Percentiles rank a stretch among this genome's conserved stretches.
phyloP scores from a whole-genome alignment of 179 eudicot species.

The Beta corolliflora region DNA sequence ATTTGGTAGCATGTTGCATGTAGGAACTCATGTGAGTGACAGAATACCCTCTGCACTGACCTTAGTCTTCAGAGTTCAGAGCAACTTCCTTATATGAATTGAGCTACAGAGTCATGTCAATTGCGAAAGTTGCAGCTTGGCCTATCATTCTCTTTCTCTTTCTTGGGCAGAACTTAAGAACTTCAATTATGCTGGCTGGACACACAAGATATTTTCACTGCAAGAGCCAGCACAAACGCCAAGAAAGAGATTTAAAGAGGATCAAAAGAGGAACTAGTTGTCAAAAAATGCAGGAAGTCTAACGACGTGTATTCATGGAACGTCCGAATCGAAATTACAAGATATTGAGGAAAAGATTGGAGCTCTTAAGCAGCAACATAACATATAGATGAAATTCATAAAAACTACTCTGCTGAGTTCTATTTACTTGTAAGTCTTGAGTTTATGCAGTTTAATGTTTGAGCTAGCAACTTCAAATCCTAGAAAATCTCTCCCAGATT shows the following conservation, averaged over 20 bases:
- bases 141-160: conserved; percentile 7
- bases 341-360: neutral
- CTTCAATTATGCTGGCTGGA: neutral
- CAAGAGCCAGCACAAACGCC: conserved; percentile 11
- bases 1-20: neutral
- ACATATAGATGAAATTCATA: neutral
- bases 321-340: neutral
- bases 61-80: conserved; percentile 14
- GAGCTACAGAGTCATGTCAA: conserved; percentile 17
- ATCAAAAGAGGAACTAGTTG: neutral
- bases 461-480: neutral
- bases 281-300: neutral
- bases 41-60: conserved; percentile 11
- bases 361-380: neutral
- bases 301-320: neutral
- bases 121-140: conserved; percentile 19
- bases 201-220: conserved; percentile 7
- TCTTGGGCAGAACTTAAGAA: neutral
- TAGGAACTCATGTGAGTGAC: neutral
- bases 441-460: neutral
- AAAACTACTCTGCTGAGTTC: neutral
- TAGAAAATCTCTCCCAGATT: neutral
- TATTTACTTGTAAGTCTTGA: neutral
- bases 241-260: neutral
- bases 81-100: conserved; percentile 1